phyloP scores from a whole-genome alignment of 2,329 filamentous ascomycete genomes.

The Colletotrichum salicis region DNA sequence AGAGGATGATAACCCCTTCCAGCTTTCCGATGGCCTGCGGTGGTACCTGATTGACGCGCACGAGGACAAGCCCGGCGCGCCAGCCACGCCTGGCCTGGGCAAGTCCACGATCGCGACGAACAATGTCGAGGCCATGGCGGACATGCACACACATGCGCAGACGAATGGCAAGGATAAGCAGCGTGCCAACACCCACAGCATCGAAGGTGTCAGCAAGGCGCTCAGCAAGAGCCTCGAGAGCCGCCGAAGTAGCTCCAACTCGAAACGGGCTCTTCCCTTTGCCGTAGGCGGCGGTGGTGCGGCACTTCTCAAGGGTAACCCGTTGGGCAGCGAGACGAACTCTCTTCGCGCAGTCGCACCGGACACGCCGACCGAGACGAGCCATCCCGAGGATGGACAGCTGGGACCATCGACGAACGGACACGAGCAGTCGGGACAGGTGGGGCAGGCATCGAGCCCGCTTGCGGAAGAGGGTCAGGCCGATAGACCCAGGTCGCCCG shows the following conservation, averaged over 20 bases:
- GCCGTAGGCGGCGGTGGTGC: conserved; percentile 49
- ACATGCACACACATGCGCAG: conserved; percentile 64
- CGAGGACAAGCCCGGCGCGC: conserved; percentile 92
- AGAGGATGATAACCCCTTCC: conserved; percentile 96
- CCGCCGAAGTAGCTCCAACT: conserved; percentile 86
- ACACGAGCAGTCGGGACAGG: conserved; percentile 22
- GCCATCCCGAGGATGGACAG: conserved; percentile 51
- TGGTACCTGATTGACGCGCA: conserved; percentile 96
- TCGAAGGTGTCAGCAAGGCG: conserved; percentile 80
- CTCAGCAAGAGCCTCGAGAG: conserved; percentile 90
- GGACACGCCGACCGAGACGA: conserved; percentile 52
- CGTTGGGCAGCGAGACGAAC: conserved; percentile 68
- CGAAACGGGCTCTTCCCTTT: conserved; percentile 77
- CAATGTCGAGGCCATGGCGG: conserved; percentile 86
- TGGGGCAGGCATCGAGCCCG: conserved; percentile 10
- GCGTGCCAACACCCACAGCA: conserved; percentile 63
- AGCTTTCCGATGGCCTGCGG: conserved; percentile 90
- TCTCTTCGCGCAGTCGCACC: conserved; percentile 62
- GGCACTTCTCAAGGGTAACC: conserved; percentile 58
- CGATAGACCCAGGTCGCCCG: conserved; percentile 42
- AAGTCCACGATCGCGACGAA: conserved; percentile 92
- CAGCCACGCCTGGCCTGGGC: conserved; percentile 89
- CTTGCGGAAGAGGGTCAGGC: conserved; percentile 23
- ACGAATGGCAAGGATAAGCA: conserved; percentile 55
- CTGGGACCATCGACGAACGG: conserved; percentile 21